Conservation (phyloP, 345 rosid genomes). For the Hibiscus syriacus region DNA sequence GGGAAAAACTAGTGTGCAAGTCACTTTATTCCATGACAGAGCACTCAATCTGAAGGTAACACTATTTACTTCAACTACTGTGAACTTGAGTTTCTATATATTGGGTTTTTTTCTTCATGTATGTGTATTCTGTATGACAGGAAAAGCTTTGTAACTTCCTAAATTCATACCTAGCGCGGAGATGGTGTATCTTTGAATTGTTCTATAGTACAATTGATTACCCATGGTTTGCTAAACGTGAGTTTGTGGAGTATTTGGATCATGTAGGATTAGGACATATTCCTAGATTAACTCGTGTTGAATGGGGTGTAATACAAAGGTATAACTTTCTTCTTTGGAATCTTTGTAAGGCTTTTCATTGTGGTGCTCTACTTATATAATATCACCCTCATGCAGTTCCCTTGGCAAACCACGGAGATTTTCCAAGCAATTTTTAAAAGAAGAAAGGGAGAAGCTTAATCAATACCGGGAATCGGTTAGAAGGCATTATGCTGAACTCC, state of each 20-base stretch:
- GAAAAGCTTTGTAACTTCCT: conserved; percentile 58
- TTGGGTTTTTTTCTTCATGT: conserved; percentile 5
- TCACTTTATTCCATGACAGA: conserved; percentile 24
- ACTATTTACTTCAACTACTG: not conserved
- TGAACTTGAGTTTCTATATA: conserved; percentile 17
- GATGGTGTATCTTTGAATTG: conserved; percentile 75
- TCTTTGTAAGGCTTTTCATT: not conserved
- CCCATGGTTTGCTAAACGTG: conserved; percentile 85
- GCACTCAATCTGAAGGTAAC: conserved; percentile 33
- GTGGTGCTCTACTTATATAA: not conserved
- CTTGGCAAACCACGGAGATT: conserved; percentile 81
- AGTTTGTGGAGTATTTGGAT: conserved; percentile 78
- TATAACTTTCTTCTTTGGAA: conserved; percentile 16
- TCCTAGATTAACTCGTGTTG: conserved; percentile 74
- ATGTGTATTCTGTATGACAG: conserved; percentile 28
- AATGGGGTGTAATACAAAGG: conserved; percentile 91
- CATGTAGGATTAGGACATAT: conserved; percentile 82
- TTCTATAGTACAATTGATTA: conserved; percentile 80
- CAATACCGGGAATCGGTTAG: conserved; percentile 74
- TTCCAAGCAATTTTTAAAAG: conserved; percentile 66
- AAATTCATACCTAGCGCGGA: conserved; percentile 39
- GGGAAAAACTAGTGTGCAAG: conserved; percentile 24
- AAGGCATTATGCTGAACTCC: conserved; percentile 64
- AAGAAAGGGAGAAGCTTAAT: conserved; percentile 73
- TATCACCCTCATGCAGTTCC: conserved; percentile 45